These are phyloP conservation scores for Hawksworthiomyces lignivorus DNA, from an alignment of 2,329 filamentous ascomycete genomes.

Conservation along the genomic window DNA sequence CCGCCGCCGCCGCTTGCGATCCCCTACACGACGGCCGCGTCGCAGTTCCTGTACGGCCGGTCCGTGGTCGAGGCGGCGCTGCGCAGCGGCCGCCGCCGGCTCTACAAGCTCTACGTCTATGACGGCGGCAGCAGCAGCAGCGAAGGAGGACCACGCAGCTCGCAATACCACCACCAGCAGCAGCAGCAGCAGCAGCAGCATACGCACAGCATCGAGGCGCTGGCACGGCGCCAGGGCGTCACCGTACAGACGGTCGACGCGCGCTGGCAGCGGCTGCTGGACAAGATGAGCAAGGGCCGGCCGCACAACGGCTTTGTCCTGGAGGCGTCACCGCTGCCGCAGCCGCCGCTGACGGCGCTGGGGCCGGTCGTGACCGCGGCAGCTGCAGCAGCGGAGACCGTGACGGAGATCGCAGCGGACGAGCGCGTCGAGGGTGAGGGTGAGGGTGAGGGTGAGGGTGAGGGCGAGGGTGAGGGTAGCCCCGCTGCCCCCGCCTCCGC, in stretches of 20 bases:
- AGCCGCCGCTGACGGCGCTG: constrained; percentile 56
- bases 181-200: not conserved
- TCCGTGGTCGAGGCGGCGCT: constrained; percentile 72
- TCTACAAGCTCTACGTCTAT: constrained; percentile 81
- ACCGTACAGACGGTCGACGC: constrained; percentile 50
- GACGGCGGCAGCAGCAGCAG: constrained; percentile 47
- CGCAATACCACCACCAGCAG: not conserved
- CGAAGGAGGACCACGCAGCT: too few relatives aligned
- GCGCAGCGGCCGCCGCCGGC: constrained; percentile 54
- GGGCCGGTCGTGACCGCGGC: too few relatives aligned
- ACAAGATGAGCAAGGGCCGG: constrained; percentile 73
- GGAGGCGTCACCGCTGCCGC: constrained; percentile 76
- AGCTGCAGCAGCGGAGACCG: too few relatives aligned
- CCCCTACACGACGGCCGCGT: constrained; percentile 71
- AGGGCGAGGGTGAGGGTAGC: not conserved
- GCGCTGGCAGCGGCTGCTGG: constrained; percentile 60
- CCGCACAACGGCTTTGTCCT: constrained; percentile 88
- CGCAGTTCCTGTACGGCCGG: constrained; percentile 83
- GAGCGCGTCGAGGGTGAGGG: constrained; percentile 24
- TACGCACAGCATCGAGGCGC: constrained; percentile 36
- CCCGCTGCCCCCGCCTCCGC: too few relatives aligned
- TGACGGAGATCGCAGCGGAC: too few relatives aligned
- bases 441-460: not conserved
- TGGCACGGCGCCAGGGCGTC: constrained; percentile 44
- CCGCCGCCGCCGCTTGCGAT: constrained; percentile 17